Evolutionary conservation across 192 early-diverging fungal genomes (phyloP).

Genomic region (Phycomyces nitens): DNA sequence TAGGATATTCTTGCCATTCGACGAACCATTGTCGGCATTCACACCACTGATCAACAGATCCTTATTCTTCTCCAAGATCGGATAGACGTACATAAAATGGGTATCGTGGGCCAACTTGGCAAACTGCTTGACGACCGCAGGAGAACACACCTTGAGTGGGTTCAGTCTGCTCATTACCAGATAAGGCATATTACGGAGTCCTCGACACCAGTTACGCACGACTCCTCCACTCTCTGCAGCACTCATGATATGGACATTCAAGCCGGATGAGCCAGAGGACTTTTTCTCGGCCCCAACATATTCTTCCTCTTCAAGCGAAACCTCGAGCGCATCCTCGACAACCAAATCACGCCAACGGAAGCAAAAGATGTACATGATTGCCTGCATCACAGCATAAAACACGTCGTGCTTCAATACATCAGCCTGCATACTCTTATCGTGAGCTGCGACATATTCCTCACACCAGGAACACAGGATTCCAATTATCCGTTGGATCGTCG

Average conservation of each 20-base stretch:
- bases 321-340: conserved; percentile 29
- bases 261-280: too few species aligned
- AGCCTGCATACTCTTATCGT: conserved; percentile 45
- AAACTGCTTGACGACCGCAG: conserved; percentile 84
- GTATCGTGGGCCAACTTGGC: conserved; percentile 71
- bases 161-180: conserved; percentile 73
- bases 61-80: conserved; percentile 67
- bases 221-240: conserved; percentile 8
- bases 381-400: conserved; percentile 86
- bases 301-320: conserved; percentile 9
- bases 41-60: conserved; percentile 34
- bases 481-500: conserved; percentile 61
- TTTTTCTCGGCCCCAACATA: conserved; percentile 1
- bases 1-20: conserved; percentile 18
- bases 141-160: conserved; percentile 78
- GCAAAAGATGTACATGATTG: conserved; percentile 91
- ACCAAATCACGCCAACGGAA: conserved; percentile 89
- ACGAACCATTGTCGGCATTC: conserved; percentile 6
- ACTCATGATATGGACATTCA: not conserved
- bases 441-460: conserved; percentile 60
- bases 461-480: conserved; percentile 68
- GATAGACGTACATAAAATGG: conserved; percentile 85
- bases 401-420: conserved; percentile 68
- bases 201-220: conserved; percentile 54
- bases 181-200: conserved; percentile 64